These are phyloP conservation scores for Escallonia rubra DNA, from an alignment of 129 eudicot species.

Conservation along the genomic window DNA sequence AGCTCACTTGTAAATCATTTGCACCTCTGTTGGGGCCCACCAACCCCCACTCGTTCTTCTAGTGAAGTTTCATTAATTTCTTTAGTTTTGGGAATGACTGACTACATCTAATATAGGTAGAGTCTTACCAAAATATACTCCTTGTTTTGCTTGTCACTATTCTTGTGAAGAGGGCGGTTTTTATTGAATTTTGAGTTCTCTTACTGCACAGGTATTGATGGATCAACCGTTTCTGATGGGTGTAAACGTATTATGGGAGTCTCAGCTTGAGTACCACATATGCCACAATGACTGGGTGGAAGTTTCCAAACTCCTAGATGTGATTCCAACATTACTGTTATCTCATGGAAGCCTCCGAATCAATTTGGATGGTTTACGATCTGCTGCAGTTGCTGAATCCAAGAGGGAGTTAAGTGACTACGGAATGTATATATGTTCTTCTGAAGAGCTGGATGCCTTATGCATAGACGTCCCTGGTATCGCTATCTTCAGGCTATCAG, in stretches of 20 bases:
- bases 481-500: constrained; percentile 46
- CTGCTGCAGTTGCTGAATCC: constrained; percentile 43
- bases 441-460: constrained; percentile 82
- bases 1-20: too few species aligned
- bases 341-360: constrained; percentile 59
- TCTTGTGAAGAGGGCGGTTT: background rate
- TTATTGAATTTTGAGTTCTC: constrained; percentile 9
- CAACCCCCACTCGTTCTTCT: too few species aligned
- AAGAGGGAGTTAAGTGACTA: constrained; percentile 44
- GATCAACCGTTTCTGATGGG: constrained; percentile 79
- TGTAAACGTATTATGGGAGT: constrained; percentile 77
- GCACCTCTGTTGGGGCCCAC: too few species aligned
- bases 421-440: constrained; percentile 51
- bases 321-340: constrained; percentile 64
- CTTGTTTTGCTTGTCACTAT: too few species aligned
- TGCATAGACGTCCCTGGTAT: constrained; percentile 64
- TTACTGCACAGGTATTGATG: constrained; percentile 61
- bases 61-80: too few species aligned
- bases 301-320: constrained; percentile 66
- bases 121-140: too few species aligned
- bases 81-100: too few species aligned
- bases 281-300: constrained; percentile 79
- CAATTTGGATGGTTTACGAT: constrained; percentile 65
- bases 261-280: constrained; percentile 84
- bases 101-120: too few species aligned